Conservation (phyloP, 2,329 filamentous ascomycete species). For the Tolypocladium nubicola region DNA sequence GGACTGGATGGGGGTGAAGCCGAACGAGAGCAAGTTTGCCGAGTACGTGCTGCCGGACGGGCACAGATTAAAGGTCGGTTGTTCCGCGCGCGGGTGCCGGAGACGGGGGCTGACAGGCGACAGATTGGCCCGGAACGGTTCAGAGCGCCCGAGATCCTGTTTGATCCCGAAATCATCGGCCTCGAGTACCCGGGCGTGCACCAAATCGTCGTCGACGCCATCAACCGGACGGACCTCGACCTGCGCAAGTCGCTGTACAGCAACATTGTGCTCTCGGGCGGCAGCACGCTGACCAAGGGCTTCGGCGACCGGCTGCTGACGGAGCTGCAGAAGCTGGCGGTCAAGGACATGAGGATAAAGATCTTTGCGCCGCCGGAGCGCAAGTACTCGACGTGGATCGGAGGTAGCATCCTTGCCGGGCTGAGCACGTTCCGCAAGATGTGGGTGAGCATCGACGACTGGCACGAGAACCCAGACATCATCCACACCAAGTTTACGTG, state of each 20-base stretch:
- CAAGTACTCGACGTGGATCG: conserved; percentile 99
- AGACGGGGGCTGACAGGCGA: no score
- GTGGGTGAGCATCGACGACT: conserved; percentile 99
- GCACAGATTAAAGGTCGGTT: conserved; percentile 71
- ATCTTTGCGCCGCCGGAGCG: conserved; percentile 96
- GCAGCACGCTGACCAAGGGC: conserved; percentile 90
- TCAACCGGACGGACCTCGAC: conserved; percentile 90
- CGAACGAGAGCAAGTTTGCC: conserved; percentile 64
- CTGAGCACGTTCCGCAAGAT: conserved; percentile 99
- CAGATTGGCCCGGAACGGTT: conserved; percentile 89
- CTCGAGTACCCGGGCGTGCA: conserved; percentile 95
- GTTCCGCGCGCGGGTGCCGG: no score
- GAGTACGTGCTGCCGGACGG: conserved; percentile 91
- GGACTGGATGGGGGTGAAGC: conserved; percentile 77
- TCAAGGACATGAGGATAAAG: conserved; percentile 99
- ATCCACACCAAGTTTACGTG: conserved; percentile 97
- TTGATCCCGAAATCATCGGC: conserved; percentile 93
- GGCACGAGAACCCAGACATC: conserved; percentile 98
- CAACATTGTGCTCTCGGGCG: conserved; percentile 94
- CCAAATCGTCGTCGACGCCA: conserved; percentile 94
- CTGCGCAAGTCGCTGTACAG: conserved; percentile 87
- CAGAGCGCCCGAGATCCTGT: conserved; percentile 91
- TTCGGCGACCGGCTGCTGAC: conserved; percentile 88
- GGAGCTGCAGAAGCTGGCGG: conserved; percentile 85
- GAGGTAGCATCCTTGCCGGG: conserved; percentile 91